A percentile compares a stretch with the other conserved stretches of the same genome.
Conservation (phyloP, 495 filamentous ascomycete genomes). For the Lichenothelia convexa region DNA sequence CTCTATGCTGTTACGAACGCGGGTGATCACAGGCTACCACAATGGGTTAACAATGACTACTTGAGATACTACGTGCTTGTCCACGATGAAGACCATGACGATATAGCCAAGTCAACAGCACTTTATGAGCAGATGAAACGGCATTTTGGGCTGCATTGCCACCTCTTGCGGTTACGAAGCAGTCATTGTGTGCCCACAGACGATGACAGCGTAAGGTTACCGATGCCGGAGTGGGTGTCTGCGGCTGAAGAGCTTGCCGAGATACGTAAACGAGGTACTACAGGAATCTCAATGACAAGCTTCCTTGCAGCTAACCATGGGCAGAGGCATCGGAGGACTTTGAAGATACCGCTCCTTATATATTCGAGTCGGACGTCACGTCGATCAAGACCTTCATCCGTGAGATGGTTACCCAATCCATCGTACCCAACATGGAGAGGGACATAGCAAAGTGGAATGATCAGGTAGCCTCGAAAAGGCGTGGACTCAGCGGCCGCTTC, state of each 20-base stretch:
- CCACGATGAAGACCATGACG: slow-evolving; percentile 90
- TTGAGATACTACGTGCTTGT: slow-evolving; percentile 89
- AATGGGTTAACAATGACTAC: slow-evolving; percentile 75
- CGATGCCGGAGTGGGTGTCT: slow-evolving; percentile 71
- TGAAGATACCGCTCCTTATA: slow-evolving; percentile 51
- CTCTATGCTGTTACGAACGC: slow-evolving; percentile 61
- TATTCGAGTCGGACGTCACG: slow-evolving; percentile 81
- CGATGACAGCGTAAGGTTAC: slow-evolving; percentile 72
- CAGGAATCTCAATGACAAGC: background rate
- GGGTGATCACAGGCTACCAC: slow-evolving; percentile 47
- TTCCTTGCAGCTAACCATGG: slow-evolving; percentile 3
- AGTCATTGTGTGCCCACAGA: slow-evolving; percentile 75
- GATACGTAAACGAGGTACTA: slow-evolving; percentile 39
- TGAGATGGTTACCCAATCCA: slow-evolving; percentile 80
- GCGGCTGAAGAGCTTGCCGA: slow-evolving; percentile 67
- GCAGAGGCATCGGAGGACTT: slow-evolving; percentile 34
- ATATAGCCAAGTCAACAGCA: slow-evolving; percentile 70
- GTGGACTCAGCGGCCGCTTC: slow-evolving; percentile 74
- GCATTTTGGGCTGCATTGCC: slow-evolving; percentile 88
- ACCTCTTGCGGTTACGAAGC: slow-evolving; percentile 69
- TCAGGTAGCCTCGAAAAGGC: slow-evolving; percentile 75
- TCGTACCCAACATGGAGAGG: slow-evolving; percentile 90
- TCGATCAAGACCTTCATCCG: slow-evolving; percentile 75
- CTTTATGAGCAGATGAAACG: slow-evolving; percentile 97
- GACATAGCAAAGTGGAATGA: slow-evolving; percentile 86